Base-by-base conservation (phyloP, 768 basidiomycete genomes). In the Clitopilus hobsonii region DNA sequence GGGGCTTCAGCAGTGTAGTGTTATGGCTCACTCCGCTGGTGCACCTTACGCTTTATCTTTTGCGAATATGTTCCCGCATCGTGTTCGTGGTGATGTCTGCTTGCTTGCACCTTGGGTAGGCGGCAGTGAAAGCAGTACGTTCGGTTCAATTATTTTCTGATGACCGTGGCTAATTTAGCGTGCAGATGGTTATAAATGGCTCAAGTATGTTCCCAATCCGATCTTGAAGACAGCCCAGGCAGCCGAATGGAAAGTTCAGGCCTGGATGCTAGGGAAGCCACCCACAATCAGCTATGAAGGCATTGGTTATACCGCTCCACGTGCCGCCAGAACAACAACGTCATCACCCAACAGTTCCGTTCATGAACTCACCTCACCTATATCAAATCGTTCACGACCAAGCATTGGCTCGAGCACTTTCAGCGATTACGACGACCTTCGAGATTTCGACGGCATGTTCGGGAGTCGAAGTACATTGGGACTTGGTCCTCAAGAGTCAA, bases 211-310 rank as follows among this genome's bases (percentile, higher is more conserved):
- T 5, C 96, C 96, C 0, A 91, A 90, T 57, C 86, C 90, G 25
- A 83, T 99, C 32, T 76, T 99, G 59, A 94, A 91, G 74, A 94
- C 94, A 0, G 96, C 94, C 0, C 94, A 96, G 68, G 91, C 94
- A 3, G 96, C 96, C 0, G 96, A 99, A 65, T 98, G 94, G 94
- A 93, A 89, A 69, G 77, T 98, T 45, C 94, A 97, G 65, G 90
- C 91, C 0, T 98, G 95, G 91, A 91, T 92, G 86, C 82, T 99
- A 26, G 97, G 96, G 59, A 98, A 98, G 64, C 91, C 93, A 16
- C 95, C 94, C 8, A 85, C 87, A 1, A 76, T 93, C 38, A 79
- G 88, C 1, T 93, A 86, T 63, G 82, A 91, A 62, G 93, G 91
- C 26, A 94, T 97, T 63, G 93, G 90, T 18, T 93, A 89, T 64